Evolutionary conservation across 1,284 basidiomycete genomes (phyloP).

Genomic region (Tetrapyrgos nigripes): DNA sequence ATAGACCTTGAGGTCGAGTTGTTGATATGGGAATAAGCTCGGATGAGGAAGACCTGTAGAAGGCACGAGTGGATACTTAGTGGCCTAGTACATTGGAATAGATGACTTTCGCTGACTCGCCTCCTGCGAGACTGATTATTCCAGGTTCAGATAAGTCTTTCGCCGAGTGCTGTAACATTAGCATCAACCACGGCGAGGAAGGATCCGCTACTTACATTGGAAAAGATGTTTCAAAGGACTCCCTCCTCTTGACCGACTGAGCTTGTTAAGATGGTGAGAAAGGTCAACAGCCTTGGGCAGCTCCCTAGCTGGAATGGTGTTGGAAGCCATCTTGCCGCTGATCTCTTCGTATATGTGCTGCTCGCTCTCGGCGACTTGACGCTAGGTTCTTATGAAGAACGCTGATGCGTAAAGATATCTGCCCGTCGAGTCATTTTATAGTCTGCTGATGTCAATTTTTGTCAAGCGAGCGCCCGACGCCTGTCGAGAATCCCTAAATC

Average conservation of each 20-base stretch:
- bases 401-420: too few relatives aligned
- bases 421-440: too few relatives aligned
- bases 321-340: too few relatives aligned
- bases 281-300: conserved; percentile 1
- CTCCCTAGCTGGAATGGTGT: too few relatives aligned
- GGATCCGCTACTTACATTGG: not conserved
- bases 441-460: too few relatives aligned
- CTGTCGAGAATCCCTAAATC: too few relatives aligned
- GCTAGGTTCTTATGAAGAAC: too few relatives aligned
- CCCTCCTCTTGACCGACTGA: not conserved
- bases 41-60: conserved; percentile 16
- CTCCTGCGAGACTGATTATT: conserved; percentile 20
- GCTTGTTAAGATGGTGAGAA: conserved; percentile 8
- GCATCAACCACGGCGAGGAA: not conserved
- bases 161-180: too few relatives aligned
- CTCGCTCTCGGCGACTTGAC: too few relatives aligned
- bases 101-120: too few relatives aligned
- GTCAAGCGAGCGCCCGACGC: too few relatives aligned
- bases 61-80: not conserved
- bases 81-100: not conserved
- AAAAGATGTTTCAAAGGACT: conserved; percentile 9
- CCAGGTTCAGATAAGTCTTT: conserved; percentile 6
- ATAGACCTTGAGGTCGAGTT: not conserved
- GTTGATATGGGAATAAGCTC: conserved; percentile 15
- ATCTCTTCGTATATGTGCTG: too few relatives aligned